Evolutionary conservation across 305 asterid genomes (phyloP).

Genomic region (Fraxinus xanthoxyloides): DNA sequence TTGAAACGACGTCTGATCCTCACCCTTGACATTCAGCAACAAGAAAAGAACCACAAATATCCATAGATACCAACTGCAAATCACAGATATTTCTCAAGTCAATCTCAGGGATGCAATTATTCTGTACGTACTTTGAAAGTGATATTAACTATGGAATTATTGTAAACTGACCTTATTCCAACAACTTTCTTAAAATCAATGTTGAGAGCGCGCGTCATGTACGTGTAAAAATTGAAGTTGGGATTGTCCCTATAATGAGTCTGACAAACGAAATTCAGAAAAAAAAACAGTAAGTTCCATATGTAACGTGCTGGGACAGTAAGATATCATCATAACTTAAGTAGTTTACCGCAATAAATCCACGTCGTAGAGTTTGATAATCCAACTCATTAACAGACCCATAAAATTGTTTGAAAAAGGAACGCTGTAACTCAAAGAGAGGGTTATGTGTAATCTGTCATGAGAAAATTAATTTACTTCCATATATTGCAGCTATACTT

Average conservation of each 20-base stretch:
- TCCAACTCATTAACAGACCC: slow-evolving; percentile 61
- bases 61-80: slow-evolving; percentile 81
- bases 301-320: not conserved
- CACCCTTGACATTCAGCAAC: slow-evolving; percentile 65
- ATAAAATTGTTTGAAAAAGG: slow-evolving; percentile 66
- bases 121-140: not conserved
- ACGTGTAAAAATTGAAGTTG: slow-evolving; percentile 63
- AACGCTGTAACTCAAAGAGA: slow-evolving; percentile 34
- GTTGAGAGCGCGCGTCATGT: slow-evolving; percentile 63
- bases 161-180: slow-evolving; percentile 53
- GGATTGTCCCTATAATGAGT: slow-evolving; percentile 53
- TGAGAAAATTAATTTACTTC: not conserved
- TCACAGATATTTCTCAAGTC: not conserved
- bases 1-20: slow-evolving; percentile 1
- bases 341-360: slow-evolving; percentile 55
- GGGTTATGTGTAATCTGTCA: not conserved
- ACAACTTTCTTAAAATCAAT: slow-evolving; percentile 68
- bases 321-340: not conserved
- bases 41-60: slow-evolving; percentile 61
- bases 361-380: slow-evolving; percentile 55
- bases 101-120: not conserved
- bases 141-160: not conserved
- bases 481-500: not conserved
- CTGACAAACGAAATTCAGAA: slow-evolving; percentile 20
- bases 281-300: not conserved